phyloP scores from a whole-genome alignment of 2,329 filamentous ascomycete genomes.

The Teratosphaeria gauchensis region DNA sequence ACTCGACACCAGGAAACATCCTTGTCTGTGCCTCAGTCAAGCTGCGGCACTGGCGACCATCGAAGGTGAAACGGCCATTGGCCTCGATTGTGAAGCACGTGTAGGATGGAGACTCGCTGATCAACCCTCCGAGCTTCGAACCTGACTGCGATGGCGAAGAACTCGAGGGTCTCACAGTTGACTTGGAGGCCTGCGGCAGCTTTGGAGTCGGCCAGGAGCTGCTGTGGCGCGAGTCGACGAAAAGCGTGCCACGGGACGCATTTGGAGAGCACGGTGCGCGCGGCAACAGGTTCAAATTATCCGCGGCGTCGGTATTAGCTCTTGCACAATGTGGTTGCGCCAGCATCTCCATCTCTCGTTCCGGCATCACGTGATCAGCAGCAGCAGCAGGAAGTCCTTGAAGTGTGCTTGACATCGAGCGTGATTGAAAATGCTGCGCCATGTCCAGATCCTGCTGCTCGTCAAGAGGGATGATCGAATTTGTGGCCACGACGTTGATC shows the following conservation, averaged over 20 bases:
- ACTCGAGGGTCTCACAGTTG: no score
- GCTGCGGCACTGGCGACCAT: background rate
- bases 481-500: no score
- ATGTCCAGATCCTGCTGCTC: background rate
- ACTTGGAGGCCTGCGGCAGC: background rate
- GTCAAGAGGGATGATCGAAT: background rate
- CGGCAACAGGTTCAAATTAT: background rate
- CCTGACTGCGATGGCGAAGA: background rate
- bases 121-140: background rate
- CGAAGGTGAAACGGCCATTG: background rate
- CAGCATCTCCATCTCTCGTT: background rate
- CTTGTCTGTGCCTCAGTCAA: background rate
- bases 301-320: background rate
- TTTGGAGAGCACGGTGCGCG: no score
- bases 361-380: background rate
- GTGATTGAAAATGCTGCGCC: background rate
- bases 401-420: background rate
- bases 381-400: background rate
- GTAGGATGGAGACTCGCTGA: background rate
- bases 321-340: background rate
- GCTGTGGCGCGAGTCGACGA: background rate
- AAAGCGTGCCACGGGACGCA: background rate
- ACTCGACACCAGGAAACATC: background rate
- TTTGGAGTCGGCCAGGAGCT: background rate
- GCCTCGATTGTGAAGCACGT: background rate